A percentile compares a stretch with the other conserved stretches of the same genome.
These are phyloP conservation scores for Saitozyma sp. DNA, from an alignment of 768 basidiomycete genomes.

Conservation along the genomic window DNA sequence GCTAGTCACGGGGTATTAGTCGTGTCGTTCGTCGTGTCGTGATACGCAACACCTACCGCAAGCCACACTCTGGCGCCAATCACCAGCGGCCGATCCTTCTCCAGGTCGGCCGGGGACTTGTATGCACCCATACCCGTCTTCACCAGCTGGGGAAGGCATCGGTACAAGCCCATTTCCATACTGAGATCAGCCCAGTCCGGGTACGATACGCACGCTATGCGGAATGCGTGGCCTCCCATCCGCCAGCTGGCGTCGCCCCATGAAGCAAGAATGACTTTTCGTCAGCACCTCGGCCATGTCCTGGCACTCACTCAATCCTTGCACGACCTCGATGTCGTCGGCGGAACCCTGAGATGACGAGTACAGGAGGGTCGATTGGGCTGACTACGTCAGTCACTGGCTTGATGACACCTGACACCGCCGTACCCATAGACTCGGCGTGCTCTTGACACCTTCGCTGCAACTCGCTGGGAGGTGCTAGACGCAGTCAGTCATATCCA, in stretches of 20 bases:
- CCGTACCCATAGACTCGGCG: background rate
- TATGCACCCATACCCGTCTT: background rate
- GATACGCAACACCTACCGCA: constrained; percentile 4
- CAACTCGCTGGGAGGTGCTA: background rate
- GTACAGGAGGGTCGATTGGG: no score
- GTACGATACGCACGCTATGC: background rate
- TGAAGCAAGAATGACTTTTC: background rate
- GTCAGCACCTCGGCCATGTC: background rate
- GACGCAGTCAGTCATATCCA: no score
- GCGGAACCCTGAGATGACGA: background rate
- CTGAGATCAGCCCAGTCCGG: background rate
- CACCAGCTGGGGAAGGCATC: constrained; percentile 7
- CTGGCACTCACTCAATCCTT: background rate
- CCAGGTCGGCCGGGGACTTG: background rate
- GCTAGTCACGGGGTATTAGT: background rate
- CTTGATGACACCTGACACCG: background rate
- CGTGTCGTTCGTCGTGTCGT: background rate
- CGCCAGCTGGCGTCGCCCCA: background rate
- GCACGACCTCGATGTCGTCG: background rate
- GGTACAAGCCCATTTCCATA: constrained; percentile 12
- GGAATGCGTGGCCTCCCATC: background rate
- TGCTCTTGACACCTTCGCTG: no score
- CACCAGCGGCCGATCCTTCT: constrained; percentile 5
- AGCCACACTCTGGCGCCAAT: constrained; percentile 12
- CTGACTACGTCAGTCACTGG: background rate